Evolutionary conservation across 1,284 basidiomycete genomes (phyloP), one percentile per base, ranked within the genome.

Genomic region (Microbotryum saponariae): DNA sequence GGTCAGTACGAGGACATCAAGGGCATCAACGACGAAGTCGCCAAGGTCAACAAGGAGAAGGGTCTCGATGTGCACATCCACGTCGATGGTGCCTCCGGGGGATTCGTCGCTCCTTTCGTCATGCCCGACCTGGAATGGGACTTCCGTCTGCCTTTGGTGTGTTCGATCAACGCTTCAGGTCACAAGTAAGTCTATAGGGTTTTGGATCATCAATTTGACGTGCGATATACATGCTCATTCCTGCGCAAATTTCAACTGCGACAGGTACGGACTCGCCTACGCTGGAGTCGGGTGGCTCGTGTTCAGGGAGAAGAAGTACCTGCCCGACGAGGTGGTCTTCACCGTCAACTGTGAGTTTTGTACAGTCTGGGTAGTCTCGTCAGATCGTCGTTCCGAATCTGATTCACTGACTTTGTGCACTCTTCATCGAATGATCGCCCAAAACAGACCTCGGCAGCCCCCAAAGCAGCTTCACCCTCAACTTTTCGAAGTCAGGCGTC

Each of bases 21-120:
- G 33, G 62, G 51, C 20, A 63, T 76, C 33, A 73, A 72, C 58
- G 69, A 73, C 27, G 57, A 72, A 10, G 66, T 76, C 29, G 66
- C 70, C 37, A 61, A 70, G 59, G 71, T 73, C 62, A 67, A 76
- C 62, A 64, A 73, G 63, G 67, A 71, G 54, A 66, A 69, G 23
- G 75, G 72, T 10, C 58, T 72, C 31, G 71, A 75, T 50, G 70
- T 74, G 37, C 70, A 72, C 54, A 76, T 76, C 51, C 75, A 76
- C 58, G 74, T 73, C 47, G 65, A 70, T 37, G 69, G 60, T 9
- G 73, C 73, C 18, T 67, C 63, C 12, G 74, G 75, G 16, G 75
- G 73, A 2, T 76, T 76, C 58, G 74, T 75, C n/a, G 74, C 70
- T 3, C 75, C 75, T 2, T 76, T 76, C 62, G 71, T 74, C 51